Evolutionary conservation across 2,329 filamentous ascomycete genomes (phyloP).

Genomic region (Dothideomycetes sp.): DNA sequence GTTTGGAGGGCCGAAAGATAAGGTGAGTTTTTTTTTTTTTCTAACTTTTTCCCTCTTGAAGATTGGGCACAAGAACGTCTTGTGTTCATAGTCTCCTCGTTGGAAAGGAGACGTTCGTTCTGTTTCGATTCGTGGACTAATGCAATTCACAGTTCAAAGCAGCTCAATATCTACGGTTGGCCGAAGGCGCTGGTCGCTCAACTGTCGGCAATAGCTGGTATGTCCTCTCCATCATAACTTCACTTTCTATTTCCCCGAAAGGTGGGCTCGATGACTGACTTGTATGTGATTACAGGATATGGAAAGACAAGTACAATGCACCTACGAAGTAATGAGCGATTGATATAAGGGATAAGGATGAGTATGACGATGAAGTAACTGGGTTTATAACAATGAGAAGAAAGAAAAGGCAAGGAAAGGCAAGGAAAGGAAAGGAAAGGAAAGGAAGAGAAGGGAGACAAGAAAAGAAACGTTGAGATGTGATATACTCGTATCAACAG

Average conservation of each 20-base stretch:
- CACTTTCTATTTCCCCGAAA: not conserved
- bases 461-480: no score
- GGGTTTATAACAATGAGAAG: no score
- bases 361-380: not conserved
- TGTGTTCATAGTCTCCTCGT: not conserved
- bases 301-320: slow-evolving; percentile 81
- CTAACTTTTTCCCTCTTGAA: not conserved
- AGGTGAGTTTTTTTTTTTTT: slow-evolving; percentile 56
- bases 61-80: slow-evolving; percentile 1
- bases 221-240: slow-evolving; percentile 31
- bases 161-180: slow-evolving; percentile 84
- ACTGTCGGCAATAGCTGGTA: slow-evolving; percentile 93
- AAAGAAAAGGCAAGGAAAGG: no score
- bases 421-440: no score
- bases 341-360: not conserved
- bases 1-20: slow-evolving; percentile 97
- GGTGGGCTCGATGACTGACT: not conserved
- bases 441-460: no score
- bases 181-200: slow-evolving; percentile 82
- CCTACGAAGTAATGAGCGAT: slow-evolving; percentile 5
- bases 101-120: not conserved
- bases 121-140: not conserved
- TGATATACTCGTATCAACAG: no score
- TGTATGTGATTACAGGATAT: slow-evolving; percentile 61
- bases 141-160: slow-evolving; percentile 31